Evolutionary conservation across 257 asterid species (phyloP).

Genomic region (Schizonepeta tenuifolia): DNA sequence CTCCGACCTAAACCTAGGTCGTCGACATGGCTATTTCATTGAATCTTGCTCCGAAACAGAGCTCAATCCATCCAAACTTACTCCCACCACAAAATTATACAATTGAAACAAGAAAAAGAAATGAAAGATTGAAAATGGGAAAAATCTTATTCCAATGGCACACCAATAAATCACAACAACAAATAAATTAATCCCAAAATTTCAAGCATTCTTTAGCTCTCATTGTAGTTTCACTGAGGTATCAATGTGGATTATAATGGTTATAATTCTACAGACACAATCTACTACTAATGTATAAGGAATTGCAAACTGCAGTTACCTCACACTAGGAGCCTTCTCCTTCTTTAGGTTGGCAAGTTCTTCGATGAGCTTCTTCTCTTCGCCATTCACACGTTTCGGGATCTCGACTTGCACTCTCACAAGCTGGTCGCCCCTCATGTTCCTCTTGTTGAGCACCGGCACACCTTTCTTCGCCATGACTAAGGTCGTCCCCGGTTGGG

Average conservation of each 20-base stretch:
- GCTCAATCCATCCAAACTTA: not conserved
- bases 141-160: not conserved
- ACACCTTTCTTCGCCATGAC: conserved; percentile 98
- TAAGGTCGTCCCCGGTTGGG: conserved; percentile 92
- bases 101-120: not conserved
- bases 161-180: not conserved
- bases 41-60: too few relatives aligned
- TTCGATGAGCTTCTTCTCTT: conserved; percentile 89
- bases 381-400: conserved; percentile 82
- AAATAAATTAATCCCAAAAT: conserved; percentile 36
- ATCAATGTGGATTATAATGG: conserved; percentile 11
- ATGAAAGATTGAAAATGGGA: not conserved
- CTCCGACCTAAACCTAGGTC: too few relatives aligned
- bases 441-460: conserved; percentile 70
- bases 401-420: conserved; percentile 98
- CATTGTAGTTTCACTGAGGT: not conserved
- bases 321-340: conserved; percentile 69
- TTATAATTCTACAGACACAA: conserved; percentile 16
- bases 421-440: conserved; percentile 94
- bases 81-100: not conserved
- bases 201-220: conserved; percentile 28
- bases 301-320: conserved; percentile 11
- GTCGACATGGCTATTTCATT: too few relatives aligned
- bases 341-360: conserved; percentile 81
- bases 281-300: conserved; percentile 4